phyloP scores from a whole-genome alignment of 352 stramenopile species.

The Phytopythium montanum region DNA sequence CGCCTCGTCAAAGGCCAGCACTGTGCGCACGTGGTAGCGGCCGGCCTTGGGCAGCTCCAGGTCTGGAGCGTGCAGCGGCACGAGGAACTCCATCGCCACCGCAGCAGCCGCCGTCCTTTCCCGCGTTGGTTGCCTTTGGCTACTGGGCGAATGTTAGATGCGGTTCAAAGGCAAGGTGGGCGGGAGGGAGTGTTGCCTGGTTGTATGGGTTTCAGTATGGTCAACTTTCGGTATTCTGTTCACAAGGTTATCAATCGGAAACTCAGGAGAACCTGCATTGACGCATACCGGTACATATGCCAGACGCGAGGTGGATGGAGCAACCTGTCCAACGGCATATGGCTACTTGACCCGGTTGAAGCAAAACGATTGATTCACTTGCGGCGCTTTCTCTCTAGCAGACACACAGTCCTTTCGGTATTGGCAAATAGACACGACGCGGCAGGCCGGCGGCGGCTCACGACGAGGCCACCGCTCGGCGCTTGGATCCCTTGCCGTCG shows the following conservation, averaged over 20 bases:
- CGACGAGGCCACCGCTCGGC: not conserved
- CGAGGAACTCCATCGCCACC: slow-evolving; percentile 65
- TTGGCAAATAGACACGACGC: slow-evolving; percentile 7
- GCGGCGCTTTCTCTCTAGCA: slow-evolving; percentile 1
- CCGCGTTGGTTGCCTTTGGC: too few species aligned
- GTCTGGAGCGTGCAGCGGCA: slow-evolving; percentile 72
- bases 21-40: slow-evolving; percentile 61
- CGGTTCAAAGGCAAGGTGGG: not conserved
- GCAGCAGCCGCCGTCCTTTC: too few species aligned
- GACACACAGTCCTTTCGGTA: slow-evolving; percentile 4
- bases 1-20: slow-evolving; percentile 53
- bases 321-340: too few species aligned
- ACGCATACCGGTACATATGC: not conserved
- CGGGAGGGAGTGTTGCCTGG: not conserved
- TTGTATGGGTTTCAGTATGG: too few species aligned
- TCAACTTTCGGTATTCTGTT: not conserved
- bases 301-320: not conserved
- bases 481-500: not conserved
- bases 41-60: slow-evolving; percentile 67
- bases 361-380: not conserved
- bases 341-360: not conserved
- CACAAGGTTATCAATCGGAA: not conserved
- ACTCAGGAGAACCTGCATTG: not conserved
- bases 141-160: too few species aligned
- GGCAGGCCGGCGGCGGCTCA: not conserved